Base-by-base conservation (phyloP, 1,139 yeast species). In the Magnusiomyces tetraspermus region DNA sequence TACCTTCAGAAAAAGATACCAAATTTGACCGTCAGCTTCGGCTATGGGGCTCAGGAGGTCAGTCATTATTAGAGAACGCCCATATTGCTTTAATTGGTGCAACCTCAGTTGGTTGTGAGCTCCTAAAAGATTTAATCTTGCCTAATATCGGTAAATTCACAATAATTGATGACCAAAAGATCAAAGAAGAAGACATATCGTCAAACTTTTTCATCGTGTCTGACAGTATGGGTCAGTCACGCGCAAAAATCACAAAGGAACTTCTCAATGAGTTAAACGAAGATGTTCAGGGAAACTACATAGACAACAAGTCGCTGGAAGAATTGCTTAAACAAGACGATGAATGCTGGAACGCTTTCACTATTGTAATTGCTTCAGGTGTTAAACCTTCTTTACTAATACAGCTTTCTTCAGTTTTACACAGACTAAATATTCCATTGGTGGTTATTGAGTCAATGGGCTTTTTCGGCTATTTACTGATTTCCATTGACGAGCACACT, bases 21-120 rank as follows among this genome's bases (percentile, higher is more conserved):
- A 65, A 63, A 52, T 90, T 88, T 66, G 97, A 92, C 68, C 76
- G 98, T 48, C 98, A 92, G 66, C 70, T 90, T 55, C 76, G 97
- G 43, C 71, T 92, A 21, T 92, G 98, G 98, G 92, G 88, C 0
- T 63, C 77, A 0, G 68, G 76, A 1, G 97, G 97, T 2, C 98
- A 92, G 63, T 60, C 69, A 6, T 74, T 75, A 2, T 72, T 92
- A 37, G 80, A 79, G 50, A 63, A 66, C 2, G 73, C 92, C 1
- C 81, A 77, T 55, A 74, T 89, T 1, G 78, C 88, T 53, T 67
- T 88, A 11, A 60, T 88, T 5, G 80, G 82, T 49, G 82, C 82
- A 13, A 73, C 81, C 1, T 67, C 82, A 0, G 72, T 81, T 0
- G 83, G 87, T 1, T 70, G 83, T 1, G 97, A 92, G 66, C 69